These are phyloP conservation scores for cucumber (Cucumis sativus) DNA, from an alignment of 306 rosid genomes.

Conservation along the genomic window DNA sequence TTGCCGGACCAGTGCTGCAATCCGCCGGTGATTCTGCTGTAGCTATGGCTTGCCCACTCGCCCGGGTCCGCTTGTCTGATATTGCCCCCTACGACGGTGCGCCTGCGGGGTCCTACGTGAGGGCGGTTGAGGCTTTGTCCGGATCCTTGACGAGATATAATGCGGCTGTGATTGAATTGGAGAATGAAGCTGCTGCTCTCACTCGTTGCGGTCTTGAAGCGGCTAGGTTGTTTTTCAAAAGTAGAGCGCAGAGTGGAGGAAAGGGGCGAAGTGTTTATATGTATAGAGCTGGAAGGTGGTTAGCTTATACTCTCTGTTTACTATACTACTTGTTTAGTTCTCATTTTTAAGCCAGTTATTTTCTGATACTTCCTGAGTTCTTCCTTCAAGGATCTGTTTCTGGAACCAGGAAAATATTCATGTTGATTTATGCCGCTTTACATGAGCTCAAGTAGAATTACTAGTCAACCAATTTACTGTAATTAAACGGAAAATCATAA, in stretches of 20 bases:
- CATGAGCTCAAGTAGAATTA: not conserved
- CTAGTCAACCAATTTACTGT: not conserved
- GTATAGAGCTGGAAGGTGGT: constrained; percentile 91
- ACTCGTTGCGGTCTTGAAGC: constrained; percentile 87
- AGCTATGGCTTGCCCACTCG: constrained; percentile 28
- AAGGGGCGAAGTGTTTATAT: constrained; percentile 74
- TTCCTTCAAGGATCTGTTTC: not conserved
- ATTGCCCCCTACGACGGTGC: constrained; percentile 71
- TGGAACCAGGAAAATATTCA: not conserved
- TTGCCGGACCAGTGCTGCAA: constrained; percentile 18
- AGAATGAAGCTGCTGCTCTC: constrained; percentile 50
- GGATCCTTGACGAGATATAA: constrained; percentile 72
- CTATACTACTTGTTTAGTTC: not conserved
- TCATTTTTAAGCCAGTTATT: not conserved
- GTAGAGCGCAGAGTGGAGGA: constrained; percentile 45
- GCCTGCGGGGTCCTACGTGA: constrained; percentile 39
- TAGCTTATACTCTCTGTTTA: not conserved
- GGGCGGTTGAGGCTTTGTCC: constrained; percentile 61
- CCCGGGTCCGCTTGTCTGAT: constrained; percentile 69
- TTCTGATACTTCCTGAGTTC: not conserved
- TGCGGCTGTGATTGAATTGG: constrained; percentile 74
- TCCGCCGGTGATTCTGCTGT: constrained; percentile 29
- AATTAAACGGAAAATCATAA: not conserved
- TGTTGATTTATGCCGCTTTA: not conserved
- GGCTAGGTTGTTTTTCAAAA: constrained; percentile 62